Conservation (phyloP, 2,329 filamentous ascomycete species). For the Beauveria sp. region DNA sequence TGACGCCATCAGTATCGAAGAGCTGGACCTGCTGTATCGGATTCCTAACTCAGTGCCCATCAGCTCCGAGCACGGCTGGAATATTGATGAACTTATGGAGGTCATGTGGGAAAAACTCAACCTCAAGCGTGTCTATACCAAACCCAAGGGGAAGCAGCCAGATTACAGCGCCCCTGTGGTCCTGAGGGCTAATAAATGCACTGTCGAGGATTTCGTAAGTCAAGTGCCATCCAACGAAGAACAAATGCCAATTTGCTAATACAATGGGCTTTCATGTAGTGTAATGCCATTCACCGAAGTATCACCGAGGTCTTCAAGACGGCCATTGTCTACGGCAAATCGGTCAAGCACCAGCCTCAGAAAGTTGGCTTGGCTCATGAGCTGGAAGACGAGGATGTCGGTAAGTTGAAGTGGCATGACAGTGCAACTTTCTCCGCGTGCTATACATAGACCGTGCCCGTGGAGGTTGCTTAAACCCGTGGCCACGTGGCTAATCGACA, state of each 20-base stretch:
- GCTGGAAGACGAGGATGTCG: slow-evolving; percentile 93
- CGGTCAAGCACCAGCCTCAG: slow-evolving; percentile 97
- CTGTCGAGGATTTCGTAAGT: slow-evolving; percentile 94
- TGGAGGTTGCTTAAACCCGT: neutral
- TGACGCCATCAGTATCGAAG: slow-evolving; percentile 94
- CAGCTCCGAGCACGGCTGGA: slow-evolving; percentile 96
- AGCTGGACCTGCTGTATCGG: slow-evolving; percentile 89
- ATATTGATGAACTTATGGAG: slow-evolving; percentile 92
- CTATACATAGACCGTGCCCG: neutral
- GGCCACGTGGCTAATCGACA: slow-evolving; percentile 20
- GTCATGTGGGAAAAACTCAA: slow-evolving; percentile 98
- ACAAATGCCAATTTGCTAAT: slow-evolving; percentile 21
- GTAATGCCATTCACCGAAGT: slow-evolving; percentile 92
- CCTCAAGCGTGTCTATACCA: slow-evolving; percentile 89
- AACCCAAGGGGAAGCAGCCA: slow-evolving; percentile 90
- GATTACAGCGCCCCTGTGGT: slow-evolving; percentile 92
- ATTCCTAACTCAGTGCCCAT: slow-evolving; percentile 97
- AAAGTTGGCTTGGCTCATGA: slow-evolving; percentile 86
- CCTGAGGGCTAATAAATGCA: slow-evolving; percentile 71
- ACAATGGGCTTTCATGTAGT: slow-evolving; percentile 47
- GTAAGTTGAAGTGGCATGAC: slow-evolving; percentile 43
- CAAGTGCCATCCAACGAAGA: neutral
- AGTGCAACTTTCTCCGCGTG: neutral
- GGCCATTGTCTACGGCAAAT: slow-evolving; percentile 94
- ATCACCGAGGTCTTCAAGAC: slow-evolving; percentile 94